Base-by-base conservation (phyloP, 1,284 basidiomycete species). In the Fomitopsis schrenkii region DNA sequence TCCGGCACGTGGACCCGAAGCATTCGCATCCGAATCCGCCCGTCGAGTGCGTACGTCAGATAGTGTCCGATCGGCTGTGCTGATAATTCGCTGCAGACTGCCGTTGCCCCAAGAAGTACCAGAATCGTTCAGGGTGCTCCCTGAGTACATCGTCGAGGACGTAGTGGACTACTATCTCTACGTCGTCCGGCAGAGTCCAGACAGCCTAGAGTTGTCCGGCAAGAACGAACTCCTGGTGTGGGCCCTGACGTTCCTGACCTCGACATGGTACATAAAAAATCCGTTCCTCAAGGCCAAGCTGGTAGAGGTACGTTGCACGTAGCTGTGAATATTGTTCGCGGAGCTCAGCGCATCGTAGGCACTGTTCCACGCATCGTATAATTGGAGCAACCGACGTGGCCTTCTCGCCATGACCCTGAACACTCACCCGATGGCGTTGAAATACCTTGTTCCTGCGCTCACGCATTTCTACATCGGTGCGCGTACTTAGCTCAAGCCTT, bases 201-300 rank as follows among this genome's bases (percentile, higher is more conserved):
- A 94, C 59, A 91, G 90, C 59, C 84, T 98, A 40, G 90, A 93
- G 63, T 75, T 93, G 52, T 81, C 91, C 0, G 93, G 94, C 60
- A 91, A 94, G 77, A 87, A 88, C 33, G 95, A 96, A 68, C 79
- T 99, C n/a, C 80, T 98, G 65, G 85, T 88, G 0, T 99, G 98
- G 75, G 85, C 89, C 42, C 81, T 98, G 66, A 95, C 93, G 0
- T 98, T 98, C 83, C 79, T 99, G 59, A 90, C 92, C 7, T 97
- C 95, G 6, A 94, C 93, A 0, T 94, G 92, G 86, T 98, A 97
- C 74, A 95, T 99, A 79, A 98, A 97, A 79, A 99, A 99, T 67
- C 97, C 97, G 0, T 98, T 97, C 82, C 76, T 99, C 67, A 98
- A 98, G 76, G 89, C 95, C n/a, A 98, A 99, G 76, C 89, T 99